Evolutionary conservation across 139 green algal species (phyloP), one percentile per base, ranked within the genome.

Genomic region (Volvox africanus): DNA sequence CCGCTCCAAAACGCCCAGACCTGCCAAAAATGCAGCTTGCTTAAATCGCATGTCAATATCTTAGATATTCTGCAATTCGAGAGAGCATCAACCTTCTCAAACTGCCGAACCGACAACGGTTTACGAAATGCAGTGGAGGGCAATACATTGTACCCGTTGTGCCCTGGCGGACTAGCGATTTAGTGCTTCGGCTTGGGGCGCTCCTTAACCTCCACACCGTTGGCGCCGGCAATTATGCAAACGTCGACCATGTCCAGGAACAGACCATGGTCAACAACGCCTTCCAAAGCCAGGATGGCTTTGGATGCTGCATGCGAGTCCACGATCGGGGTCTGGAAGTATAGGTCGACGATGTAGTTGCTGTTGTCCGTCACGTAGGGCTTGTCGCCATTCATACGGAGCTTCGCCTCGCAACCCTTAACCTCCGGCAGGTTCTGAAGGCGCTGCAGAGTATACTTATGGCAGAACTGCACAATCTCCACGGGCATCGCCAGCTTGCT

Each of bases 291-390:
- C 12, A 96, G 88, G 80, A 99, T 99, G 26, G 97, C 97, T 82
- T 97, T 95, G 67, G 96, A 96, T 21, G 97, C 97, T 35, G 96
- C 97, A 16, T 96, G 82, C 12, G 93, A 61, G 86, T 98, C 96
- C 83, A 95, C 95, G 92, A 98, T 97, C 50, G 96, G 95, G 24
- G 79, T 92, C 93, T 96, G 79, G 89, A 99, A 99, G 96, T 99
- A 99, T 28, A 99, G 96, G 94, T 99, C 98, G 2, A 99, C 97
- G 73, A 99, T 99, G 96, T 98, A 99, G 97, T 99, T 99, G 91
- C 81, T 92, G 96, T 99, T 99, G 95, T 99, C 98, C 12, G 98
- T 99, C 22, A 99, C 98, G 82, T 99, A 99, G 2, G 96, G 95
- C 93, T 98, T 97, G 93, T 99, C 98, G 68, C 97, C 97, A 26